Base-by-base conservation (phyloP, 306 rosid genomes). In the Gynostemma pentaphyllum region DNA sequence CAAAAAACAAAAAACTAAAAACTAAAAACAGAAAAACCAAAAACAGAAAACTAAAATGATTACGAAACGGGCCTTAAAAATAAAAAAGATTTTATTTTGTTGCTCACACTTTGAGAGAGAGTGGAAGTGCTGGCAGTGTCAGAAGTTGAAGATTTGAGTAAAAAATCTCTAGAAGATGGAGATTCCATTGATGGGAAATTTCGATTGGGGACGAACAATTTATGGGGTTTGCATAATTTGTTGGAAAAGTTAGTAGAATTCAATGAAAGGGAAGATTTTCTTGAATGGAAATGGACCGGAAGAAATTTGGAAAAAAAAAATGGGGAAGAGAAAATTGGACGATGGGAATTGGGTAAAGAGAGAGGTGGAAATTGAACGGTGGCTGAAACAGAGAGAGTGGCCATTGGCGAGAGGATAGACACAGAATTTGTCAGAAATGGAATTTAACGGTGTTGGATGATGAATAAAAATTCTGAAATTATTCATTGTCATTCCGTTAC, bases 111-210 rank as follows among this genome's bases (percentile, higher is more conserved):
- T 64, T 71, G 87, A 63, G 69, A 74, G 37, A 78, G 47, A 36
- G 92, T 13, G 55, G 88, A 74, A 73, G 90, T 69, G 72, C 51
- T 62, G 16, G 72, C 81, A 19, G 79, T 68, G 54, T 76, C 82
- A 7, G 82, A 19, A 19, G 78, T 55, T 23, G 80, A 66, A 42
- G 96, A 88, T 47, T 78, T 75, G 11, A 73, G 52, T 10, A 68
- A 44, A 51, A 75, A 1, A 2, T 79, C 78, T 62, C 78, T 62
- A 11, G 34, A 29, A 41, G 74, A 30, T 42, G 61, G 6, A 64
- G 70, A 42, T 59, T 21, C 86, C 82, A 71, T 83, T 19, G 66
- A 76, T 65, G 74, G 51, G 67, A 85, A 77, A 47, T 70, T 41
- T 60, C 78, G 71, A 56, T 26, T 29, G 64, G 39, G 45, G 6